These are phyloP conservation scores for Euphorbia pulcherrima DNA, from an alignment of 345 rosid species.

Conservation along the genomic window DNA sequence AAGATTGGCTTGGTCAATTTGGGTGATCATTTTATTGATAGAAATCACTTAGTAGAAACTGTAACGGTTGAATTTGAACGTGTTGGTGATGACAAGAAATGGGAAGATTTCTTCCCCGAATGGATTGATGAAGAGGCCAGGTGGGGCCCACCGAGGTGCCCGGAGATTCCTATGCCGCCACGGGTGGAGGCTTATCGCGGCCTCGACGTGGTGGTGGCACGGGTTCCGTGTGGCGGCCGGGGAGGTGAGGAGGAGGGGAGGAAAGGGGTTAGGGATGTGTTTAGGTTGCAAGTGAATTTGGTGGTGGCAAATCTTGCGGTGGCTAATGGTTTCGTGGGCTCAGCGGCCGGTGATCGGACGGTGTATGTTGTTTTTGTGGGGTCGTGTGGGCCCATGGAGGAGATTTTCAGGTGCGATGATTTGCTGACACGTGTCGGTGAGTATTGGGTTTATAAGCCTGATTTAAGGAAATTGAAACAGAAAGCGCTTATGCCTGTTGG, in stretches of 20 bases:
- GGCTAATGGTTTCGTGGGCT: conserved; percentile 29
- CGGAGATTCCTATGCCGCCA: conserved; percentile 64
- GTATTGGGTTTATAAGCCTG: conserved; percentile 70
- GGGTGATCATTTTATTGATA: conserved; percentile 5
- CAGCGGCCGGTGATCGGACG: conserved; percentile 15
- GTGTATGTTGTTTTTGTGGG: conserved; percentile 57
- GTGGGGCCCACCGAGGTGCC: conserved; percentile 41
- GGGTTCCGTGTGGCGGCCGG: conserved; percentile 51
- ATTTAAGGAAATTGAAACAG: conserved; percentile 47
- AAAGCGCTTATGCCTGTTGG: conserved; percentile 77
- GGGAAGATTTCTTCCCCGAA: conserved; percentile 63
- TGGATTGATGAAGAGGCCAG: conserved; percentile 63
- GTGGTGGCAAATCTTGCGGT: conserved; percentile 75
- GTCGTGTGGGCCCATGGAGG: conserved; percentile 75
- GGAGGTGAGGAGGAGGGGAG: conserved; percentile 14
- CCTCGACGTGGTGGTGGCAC: conserved; percentile 62
- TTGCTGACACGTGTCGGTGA: conserved; percentile 46
- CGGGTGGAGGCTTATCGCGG: conserved; percentile 33
- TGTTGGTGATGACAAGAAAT: conserved; percentile 30
- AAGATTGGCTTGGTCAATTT: conserved; percentile 62
- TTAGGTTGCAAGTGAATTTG: conserved; percentile 71
- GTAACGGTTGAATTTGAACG: conserved; percentile 40
- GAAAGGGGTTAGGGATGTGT: conserved; percentile 54
- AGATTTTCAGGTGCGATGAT: conserved; percentile 72
- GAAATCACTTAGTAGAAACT: conserved; percentile 15